Percentiles rank a stretch among this genome's conserved stretches.
Evolutionary conservation across 108 stramenopile genomes (phyloP).

Genomic region (Nitzschia inconspicua): DNA sequence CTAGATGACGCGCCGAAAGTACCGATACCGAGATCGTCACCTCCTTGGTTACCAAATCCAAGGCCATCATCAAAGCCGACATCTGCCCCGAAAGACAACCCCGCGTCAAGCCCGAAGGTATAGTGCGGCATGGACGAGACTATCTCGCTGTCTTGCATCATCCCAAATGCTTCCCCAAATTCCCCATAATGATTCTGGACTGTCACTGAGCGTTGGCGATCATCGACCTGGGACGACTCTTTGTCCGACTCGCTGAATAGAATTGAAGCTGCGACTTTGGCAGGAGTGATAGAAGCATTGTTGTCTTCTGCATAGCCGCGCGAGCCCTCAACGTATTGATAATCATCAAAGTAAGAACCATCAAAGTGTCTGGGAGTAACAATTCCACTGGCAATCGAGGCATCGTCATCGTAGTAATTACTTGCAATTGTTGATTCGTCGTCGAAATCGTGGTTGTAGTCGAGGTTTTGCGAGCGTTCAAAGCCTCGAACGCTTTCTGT

Average conservation of each 20-base stretch:
- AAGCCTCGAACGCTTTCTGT: constrained; percentile 22
- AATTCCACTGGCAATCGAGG: constrained; percentile 20
- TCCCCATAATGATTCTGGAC: background rate
- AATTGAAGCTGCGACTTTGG: constrained; percentile 18
- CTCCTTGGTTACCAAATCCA: too few species aligned
- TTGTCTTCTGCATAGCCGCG: background rate
- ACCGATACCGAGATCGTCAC: too few species aligned
- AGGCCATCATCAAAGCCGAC: constrained; percentile 4
- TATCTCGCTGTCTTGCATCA: background rate
- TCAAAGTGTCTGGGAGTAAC: background rate
- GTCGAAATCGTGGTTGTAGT: constrained; percentile 19
- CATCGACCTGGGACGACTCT: background rate
- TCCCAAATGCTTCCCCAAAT: background rate
- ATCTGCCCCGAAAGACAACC: constrained; percentile 10
- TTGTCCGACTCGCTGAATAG: constrained; percentile 7
- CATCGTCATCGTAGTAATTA: constrained; percentile 22
- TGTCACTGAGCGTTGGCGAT: background rate
- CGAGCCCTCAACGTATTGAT: background rate
- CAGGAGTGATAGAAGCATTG: constrained; percentile 6
- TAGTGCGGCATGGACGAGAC: background rate
- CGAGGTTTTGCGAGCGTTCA: constrained; percentile 7
- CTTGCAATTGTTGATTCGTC: constrained; percentile 35
- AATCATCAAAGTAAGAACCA: background rate
- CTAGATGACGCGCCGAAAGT: too few species aligned
- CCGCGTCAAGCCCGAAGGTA: background rate